phyloP scores from a whole-genome alignment of 2,329 filamentous ascomycete species.

The Thermoascus crustaceus region DNA sequence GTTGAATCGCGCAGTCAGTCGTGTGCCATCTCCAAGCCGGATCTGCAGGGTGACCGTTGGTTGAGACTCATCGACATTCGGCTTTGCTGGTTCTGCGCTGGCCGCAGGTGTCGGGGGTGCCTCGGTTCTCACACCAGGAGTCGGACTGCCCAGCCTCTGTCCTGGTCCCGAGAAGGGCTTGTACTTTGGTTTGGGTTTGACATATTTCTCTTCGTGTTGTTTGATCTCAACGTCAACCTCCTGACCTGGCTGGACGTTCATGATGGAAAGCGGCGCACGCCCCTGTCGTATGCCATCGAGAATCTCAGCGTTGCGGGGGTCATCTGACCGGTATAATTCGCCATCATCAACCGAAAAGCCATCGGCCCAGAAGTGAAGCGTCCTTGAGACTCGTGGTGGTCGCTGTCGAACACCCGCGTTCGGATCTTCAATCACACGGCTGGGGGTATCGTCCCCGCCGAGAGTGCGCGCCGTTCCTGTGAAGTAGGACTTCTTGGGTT shows the following conservation, averaged over 20 bases:
- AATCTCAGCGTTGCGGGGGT: conserved; percentile 54
- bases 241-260: conserved; percentile 55
- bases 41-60: conserved; percentile 54
- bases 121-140: conserved; percentile 42
- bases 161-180: conserved; percentile 54
- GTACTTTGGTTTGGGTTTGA: conserved; percentile 55
- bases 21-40: conserved; percentile 55
- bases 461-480: conserved; percentile 56
- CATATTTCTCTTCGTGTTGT: conserved; percentile 57
- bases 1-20: conserved; percentile 55
- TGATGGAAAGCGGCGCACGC: conserved; percentile 53
- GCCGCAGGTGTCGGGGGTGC: conserved; percentile 23
- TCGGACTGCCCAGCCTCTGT: conserved; percentile 56
- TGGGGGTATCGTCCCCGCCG: conserved; percentile 56
- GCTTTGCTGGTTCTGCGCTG: conserved; percentile 26
- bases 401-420: conserved; percentile 32
- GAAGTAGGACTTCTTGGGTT: conserved; percentile 41
- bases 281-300: conserved; percentile 56
- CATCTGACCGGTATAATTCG: conserved; percentile 54
- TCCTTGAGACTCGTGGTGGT: conserved; percentile 48
- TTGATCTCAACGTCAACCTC: conserved; percentile 58
- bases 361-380: conserved; percentile 57
- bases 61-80: conserved; percentile 48
- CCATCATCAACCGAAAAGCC: conserved; percentile 61
- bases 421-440: conserved; percentile 48